phyloP scores from a whole-genome alignment of 495 filamentous ascomycete genomes.

The Rhypophila decipiens region DNA sequence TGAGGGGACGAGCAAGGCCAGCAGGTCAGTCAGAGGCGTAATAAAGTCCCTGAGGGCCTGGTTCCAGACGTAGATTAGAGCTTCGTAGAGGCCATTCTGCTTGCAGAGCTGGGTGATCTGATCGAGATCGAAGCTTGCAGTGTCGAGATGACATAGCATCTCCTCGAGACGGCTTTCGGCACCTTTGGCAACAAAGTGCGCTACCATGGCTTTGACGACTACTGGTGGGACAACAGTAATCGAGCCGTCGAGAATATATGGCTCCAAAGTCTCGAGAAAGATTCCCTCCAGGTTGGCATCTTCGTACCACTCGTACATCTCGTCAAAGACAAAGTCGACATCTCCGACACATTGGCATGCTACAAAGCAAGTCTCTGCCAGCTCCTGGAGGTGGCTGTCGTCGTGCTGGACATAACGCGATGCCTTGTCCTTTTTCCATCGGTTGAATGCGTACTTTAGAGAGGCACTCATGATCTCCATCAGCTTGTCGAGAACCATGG shows the following conservation, averaged over 20 bases:
- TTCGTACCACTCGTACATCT: conserved; percentile 83
- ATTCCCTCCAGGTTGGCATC: conserved; percentile 64
- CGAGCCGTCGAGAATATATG: conserved; percentile 72
- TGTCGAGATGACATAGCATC: conserved; percentile 88
- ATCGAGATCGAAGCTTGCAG: conserved; percentile 86
- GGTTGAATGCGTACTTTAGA: conserved; percentile 78
- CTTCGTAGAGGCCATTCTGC: conserved; percentile 85
- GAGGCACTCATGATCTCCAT: conserved; percentile 94
- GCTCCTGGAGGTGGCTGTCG: conserved; percentile 60
- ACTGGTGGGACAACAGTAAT: conserved; percentile 71
- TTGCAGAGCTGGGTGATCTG: conserved; percentile 88
- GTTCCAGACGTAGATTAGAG: conserved; percentile 96
- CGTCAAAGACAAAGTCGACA: conserved; percentile 80
- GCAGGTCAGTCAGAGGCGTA: conserved; percentile 78
- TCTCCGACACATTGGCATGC: conserved; percentile 73
- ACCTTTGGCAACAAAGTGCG: conserved; percentile 67
- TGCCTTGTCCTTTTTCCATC: conserved; percentile 45
- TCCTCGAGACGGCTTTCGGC: conserved; percentile 78
- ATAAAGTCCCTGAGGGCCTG: conserved; percentile 83
- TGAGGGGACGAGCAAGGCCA: conserved; percentile 63
- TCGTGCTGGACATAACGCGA: too few relatives aligned
- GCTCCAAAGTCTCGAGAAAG: conserved; percentile 81
- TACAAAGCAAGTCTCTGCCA: conserved; percentile 76
- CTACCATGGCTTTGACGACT: conserved; percentile 79
- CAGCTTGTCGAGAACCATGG: conserved; percentile 79